phyloP scores from a whole-genome alignment of 148 eudicot genomes.

The Fagopyrum homotropicum region DNA sequence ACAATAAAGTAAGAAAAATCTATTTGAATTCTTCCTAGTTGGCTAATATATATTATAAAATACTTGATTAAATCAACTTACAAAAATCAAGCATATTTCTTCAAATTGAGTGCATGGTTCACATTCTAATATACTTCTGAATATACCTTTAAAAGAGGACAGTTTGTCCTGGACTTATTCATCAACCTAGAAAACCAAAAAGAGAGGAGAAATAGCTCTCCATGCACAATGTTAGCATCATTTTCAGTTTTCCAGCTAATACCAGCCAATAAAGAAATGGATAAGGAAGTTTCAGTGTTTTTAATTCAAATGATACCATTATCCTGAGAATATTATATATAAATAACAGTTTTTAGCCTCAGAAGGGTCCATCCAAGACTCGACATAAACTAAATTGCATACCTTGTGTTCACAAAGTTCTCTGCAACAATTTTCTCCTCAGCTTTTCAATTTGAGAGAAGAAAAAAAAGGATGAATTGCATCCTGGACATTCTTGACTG shows the following conservation, averaged over 20 bases:
- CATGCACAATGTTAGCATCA: neutral
- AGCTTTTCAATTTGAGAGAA: neutral
- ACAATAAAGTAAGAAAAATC: neutral
- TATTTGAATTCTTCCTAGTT: neutral
- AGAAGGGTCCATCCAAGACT: neutral
- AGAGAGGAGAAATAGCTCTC: neutral
- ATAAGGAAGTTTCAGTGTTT: too few species aligned
- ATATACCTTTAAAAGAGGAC: neutral
- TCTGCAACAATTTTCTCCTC: neutral
- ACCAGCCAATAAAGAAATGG: too few species aligned
- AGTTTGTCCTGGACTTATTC: neutral
- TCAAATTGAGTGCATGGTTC: neutral
- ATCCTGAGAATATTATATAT: neutral
- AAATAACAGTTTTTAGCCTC: neutral
- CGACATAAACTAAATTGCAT: neutral
- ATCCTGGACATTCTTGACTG: neutral
- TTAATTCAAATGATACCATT: neutral
- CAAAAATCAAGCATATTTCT: neutral
- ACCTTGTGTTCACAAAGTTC: neutral
- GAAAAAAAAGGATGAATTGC: neutral
- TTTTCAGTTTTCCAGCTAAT: neutral
- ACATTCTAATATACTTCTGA: neutral
- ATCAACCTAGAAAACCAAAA: neutral
- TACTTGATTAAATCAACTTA: neutral
- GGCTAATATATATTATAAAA: neutral